Evolutionary conservation across 495 filamentous ascomycete species (phyloP).

Genomic region (Xylaria acuta): DNA sequence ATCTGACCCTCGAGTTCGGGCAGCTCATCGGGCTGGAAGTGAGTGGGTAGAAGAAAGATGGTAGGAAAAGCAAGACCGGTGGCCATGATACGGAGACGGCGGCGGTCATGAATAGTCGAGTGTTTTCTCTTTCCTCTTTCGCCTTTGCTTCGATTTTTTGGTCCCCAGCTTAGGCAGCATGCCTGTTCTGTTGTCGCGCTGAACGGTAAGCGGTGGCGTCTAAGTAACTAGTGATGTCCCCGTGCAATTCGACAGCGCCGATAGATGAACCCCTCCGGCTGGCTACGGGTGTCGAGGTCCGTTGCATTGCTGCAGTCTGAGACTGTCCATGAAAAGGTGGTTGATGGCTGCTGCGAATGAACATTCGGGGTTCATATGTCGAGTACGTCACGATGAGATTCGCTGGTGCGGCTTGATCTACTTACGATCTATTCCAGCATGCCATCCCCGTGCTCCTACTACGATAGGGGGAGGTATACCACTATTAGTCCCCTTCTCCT

Average conservation of each 20-base stretch:
- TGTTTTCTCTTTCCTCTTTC: background rate
- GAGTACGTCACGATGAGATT: background rate
- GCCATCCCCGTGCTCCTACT: background rate
- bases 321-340: background rate
- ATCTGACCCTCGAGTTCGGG: conserved; percentile 70
- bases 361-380: background rate
- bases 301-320: background rate
- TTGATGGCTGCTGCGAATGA: background rate
- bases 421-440: background rate
- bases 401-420: background rate
- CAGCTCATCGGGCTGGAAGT: conserved; percentile 66
- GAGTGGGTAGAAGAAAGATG: conserved; percentile 75
- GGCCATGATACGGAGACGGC: conserved; percentile 12
- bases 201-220: conserved; percentile 16
- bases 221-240: background rate
- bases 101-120: background rate
- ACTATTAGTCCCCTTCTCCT: background rate
- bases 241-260: no score
- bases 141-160: background rate
- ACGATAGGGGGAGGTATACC: background rate
- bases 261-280: no score
- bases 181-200: background rate
- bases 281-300: background rate
- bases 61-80: conserved; percentile 59
- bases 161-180: background rate